Evolutionary conservation across 1,284 basidiomycete genomes (phyloP).

Genomic region (Somion occarium): DNA sequence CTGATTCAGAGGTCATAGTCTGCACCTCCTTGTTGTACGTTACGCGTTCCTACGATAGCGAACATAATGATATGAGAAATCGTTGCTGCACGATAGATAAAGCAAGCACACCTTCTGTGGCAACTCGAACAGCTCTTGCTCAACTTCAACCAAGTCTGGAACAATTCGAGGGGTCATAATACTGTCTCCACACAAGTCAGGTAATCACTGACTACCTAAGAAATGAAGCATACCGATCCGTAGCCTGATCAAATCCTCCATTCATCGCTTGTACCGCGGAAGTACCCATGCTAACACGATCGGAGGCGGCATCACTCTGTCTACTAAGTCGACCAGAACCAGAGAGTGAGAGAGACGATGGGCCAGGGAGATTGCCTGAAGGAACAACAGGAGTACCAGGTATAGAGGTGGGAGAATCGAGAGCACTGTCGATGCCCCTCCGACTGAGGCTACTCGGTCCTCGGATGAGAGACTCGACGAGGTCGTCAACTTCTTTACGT

Average conservation of each 20-base stretch:
- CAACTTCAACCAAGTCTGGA: constrained; percentile 80
- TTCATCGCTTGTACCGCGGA: constrained; percentile 44
- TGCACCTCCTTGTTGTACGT: constrained; percentile 95
- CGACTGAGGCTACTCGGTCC: constrained; percentile 17
- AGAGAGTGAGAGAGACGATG: constrained; percentile 39
- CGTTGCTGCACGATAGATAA: not conserved
- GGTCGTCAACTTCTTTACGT: constrained; percentile 62
- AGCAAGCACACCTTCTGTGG: constrained; percentile 64
- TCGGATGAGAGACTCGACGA: constrained; percentile 53
- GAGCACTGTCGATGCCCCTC: constrained; percentile 39
- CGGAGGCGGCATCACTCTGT: constrained; percentile 58
- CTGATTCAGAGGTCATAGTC: constrained; percentile 63
- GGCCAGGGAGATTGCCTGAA: constrained; percentile 37
- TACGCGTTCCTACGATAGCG: constrained; percentile 64
- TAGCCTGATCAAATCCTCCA: constrained; percentile 58
- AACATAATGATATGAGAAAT: not conserved
- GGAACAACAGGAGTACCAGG: constrained; percentile 66
- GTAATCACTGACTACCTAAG: not conserved
- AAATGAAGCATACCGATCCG: constrained; percentile 55
- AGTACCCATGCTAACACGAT: constrained; percentile 41
- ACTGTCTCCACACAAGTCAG: constrained; percentile 34
- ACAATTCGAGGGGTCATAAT: constrained; percentile 55
- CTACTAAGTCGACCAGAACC: constrained; percentile 60
- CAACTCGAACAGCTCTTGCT: constrained; percentile 86
- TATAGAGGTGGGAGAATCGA: constrained; percentile 64